Conservation (phyloP, 768 basidiomycete genomes). For the Mycena capillaripes region DNA sequence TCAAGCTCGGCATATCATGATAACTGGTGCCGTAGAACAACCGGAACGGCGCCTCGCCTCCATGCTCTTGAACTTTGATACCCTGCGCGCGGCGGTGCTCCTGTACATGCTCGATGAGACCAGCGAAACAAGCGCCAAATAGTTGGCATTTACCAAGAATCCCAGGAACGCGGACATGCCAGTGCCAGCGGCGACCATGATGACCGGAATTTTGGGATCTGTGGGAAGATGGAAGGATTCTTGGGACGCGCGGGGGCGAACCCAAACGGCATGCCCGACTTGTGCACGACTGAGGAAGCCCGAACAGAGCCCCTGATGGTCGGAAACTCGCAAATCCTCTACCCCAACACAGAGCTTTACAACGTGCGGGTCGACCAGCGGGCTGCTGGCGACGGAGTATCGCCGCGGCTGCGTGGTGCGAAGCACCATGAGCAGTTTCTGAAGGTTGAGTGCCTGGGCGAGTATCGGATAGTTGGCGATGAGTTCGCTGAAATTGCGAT, state of each 20-base stretch:
- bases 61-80: constrained; percentile 19
- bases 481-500: constrained; percentile 27
- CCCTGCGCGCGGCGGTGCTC: constrained; percentile 33
- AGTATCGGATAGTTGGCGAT: constrained; percentile 21
- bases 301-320: constrained; percentile 29
- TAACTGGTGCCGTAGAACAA: constrained; percentile 31
- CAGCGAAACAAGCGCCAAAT: no score
- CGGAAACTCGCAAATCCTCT: constrained; percentile 23
- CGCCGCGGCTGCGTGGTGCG: constrained; percentile 31
- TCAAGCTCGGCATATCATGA: constrained; percentile 26
- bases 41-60: constrained; percentile 26
- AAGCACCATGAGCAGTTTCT: constrained; percentile 18
- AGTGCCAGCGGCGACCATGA: constrained; percentile 30
- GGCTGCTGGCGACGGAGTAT: constrained; percentile 32
- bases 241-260: constrained; percentile 11
- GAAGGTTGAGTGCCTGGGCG: constrained; percentile 20
- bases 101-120: constrained; percentile 5
- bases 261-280: constrained; percentile 29
- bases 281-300: constrained; percentile 22
- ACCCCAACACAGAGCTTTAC: constrained; percentile 30
- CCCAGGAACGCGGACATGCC: constrained; percentile 31
- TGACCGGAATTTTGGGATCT: constrained; percentile 24
- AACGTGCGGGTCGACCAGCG: constrained; percentile 13
- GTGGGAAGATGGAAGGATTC: constrained; percentile 31
- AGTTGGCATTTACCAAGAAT: constrained; percentile 17